Conservation (phyloP, 176 grass and related monocot genomes). For the Oryza longistaminata region DNA sequence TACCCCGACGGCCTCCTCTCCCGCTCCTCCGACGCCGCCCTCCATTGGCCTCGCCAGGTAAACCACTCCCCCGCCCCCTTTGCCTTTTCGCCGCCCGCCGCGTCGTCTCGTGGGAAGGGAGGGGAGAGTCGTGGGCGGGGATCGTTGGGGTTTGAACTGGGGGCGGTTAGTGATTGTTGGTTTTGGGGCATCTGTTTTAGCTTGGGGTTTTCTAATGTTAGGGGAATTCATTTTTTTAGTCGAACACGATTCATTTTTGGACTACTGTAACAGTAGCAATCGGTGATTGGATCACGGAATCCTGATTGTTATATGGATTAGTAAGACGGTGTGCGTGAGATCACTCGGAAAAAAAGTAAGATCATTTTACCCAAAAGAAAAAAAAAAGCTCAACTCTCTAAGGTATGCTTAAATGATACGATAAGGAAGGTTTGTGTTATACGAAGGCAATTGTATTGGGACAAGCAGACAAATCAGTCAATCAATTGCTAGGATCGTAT, state of each 20-base stretch:
- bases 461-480: not conserved
- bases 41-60: conserved; percentile 55
- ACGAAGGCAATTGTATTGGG: not conserved
- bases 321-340: not conserved
- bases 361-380: not conserved
- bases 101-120: not conserved
- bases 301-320: not conserved
- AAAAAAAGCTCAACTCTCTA: not conserved
- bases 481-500: not conserved
- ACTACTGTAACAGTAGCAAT: conserved; percentile 18
- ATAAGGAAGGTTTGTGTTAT: too few species aligned
- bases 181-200: not conserved
- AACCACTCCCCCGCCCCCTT: not conserved
- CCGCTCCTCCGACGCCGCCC: conserved; percentile 34
- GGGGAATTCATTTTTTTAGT: not conserved
- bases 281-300: not conserved
- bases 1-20: conserved; percentile 86
- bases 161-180: not conserved
- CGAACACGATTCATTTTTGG: conserved; percentile 2
- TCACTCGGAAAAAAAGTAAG: not conserved
- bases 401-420: not conserved
- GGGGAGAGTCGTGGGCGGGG: not conserved
- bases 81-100: not conserved
- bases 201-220: conserved; percentile 11
- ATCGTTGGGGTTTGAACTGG: conserved; percentile 22